phyloP scores from a whole-genome alignment of 2,329 filamentous ascomycete species.

The Neurospora sp. region DNA sequence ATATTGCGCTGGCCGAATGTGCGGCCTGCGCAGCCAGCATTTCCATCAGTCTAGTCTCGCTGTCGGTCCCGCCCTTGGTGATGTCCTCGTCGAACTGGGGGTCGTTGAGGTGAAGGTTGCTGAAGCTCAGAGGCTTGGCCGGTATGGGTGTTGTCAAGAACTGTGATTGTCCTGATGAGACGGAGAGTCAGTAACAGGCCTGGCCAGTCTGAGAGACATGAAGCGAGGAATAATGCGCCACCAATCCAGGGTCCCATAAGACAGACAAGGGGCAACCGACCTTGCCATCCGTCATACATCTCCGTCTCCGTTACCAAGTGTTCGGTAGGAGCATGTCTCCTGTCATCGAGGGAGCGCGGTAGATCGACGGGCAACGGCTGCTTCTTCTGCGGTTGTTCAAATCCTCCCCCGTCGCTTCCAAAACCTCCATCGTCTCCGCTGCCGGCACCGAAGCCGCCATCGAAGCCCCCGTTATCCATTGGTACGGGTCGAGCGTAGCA shows the following conservation, averaged over 20 bases:
- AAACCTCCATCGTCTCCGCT: conserved; percentile 16
- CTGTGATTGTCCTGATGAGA: conserved; percentile 71
- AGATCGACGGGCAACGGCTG: conserved; percentile 67
- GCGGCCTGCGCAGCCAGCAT: conserved; percentile 95
- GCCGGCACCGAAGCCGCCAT: conserved; percentile 17
- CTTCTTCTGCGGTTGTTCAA: conserved; percentile 27
- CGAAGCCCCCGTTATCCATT: conserved; percentile 44
- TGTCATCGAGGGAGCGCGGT: conserved; percentile 84
- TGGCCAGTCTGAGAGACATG: background rate
- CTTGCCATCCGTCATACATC: conserved; percentile 99
- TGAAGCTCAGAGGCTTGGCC: conserved; percentile 74
- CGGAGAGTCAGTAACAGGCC: conserved; percentile 8
- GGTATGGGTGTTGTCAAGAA: conserved; percentile 81
- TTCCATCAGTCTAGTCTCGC: conserved; percentile 80
- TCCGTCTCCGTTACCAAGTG: conserved; percentile 69
- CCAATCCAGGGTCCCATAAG: background rate
- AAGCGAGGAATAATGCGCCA: conserved; percentile 1
- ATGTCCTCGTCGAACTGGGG: conserved; percentile 59
- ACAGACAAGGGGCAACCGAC: conserved; percentile 31
- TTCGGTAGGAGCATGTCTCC: conserved; percentile 56
- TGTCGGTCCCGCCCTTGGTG: conserved; percentile 54
- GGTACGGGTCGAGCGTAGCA: conserved; percentile 25
- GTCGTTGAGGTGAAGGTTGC: conserved; percentile 73
- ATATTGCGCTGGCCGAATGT: conserved; percentile 61
- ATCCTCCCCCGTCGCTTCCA: conserved; percentile 21